A percentile compares a stretch with the other conserved stretches of the same genome.
Evolutionary conservation across 169 alveolate species (phyloP).

Genomic region (Cryptosporidium viatorum): DNA sequence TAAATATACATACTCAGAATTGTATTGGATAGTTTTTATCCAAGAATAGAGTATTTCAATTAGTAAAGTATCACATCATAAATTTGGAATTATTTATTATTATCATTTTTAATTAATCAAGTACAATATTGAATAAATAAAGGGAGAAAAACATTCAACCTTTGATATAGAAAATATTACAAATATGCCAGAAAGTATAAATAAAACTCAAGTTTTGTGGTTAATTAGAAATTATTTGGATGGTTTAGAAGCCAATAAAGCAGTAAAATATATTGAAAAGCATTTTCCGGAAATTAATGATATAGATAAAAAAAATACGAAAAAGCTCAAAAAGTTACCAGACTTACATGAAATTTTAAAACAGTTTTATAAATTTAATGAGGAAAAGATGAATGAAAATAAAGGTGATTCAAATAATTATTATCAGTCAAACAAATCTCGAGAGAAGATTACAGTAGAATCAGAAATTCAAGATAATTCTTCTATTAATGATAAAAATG

Average conservation of each 20-base stretch:
- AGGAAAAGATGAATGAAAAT: background rate
- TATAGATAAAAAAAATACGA: background rate
- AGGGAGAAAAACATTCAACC: background rate
- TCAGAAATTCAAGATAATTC: background rate
- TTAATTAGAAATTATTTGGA: constrained; percentile 11
- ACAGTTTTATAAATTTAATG: background rate
- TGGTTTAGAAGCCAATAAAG: constrained; percentile 24
- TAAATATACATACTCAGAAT: background rate
- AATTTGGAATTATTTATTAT: background rate
- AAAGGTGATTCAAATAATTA: background rate
- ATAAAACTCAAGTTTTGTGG: constrained; percentile 1
- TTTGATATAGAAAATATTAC: background rate
- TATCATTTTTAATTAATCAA: background rate
- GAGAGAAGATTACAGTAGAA: background rate
- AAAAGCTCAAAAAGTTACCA: constrained; percentile 29
- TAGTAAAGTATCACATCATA: too few species aligned
- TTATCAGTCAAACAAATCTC: background rate
- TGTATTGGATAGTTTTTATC: too few species aligned
- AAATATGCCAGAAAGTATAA: background rate
- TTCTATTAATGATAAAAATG: background rate
- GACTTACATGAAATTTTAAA: background rate
- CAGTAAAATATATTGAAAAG: constrained; percentile 51
- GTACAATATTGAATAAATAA: background rate
- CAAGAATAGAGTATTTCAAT: background rate
- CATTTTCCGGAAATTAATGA: constrained; percentile 20